phyloP scores from a whole-genome alignment of 106 monocot genomes.

The Phalaenopsis aphrodite region DNA sequence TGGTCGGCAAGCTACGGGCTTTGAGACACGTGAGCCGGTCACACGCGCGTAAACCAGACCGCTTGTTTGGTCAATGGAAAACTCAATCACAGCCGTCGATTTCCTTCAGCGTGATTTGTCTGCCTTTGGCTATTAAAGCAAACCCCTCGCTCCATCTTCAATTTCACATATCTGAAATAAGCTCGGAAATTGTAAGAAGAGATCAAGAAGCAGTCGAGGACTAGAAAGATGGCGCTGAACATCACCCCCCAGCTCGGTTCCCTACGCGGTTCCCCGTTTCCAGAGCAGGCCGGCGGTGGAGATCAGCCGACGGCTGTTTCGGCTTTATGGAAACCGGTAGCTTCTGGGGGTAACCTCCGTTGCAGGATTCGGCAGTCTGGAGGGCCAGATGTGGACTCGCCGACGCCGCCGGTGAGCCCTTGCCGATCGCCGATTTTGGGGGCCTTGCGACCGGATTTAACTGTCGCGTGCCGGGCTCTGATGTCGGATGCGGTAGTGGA shows the following conservation, averaged over 20 bases:
- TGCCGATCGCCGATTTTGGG: conserved; percentile 20
- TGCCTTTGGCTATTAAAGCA: not conserved
- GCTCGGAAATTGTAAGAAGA: not conserved
- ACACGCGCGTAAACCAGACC: not conserved
- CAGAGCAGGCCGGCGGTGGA: not conserved
- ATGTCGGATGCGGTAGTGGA: conserved; percentile 9
- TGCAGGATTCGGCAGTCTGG: conserved; percentile 26
- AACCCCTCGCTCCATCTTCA: not conserved
- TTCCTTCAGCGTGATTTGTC: not conserved
- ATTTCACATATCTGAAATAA: not conserved
- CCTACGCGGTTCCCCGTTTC: conserved; percentile 13
- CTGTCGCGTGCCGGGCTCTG: conserved; percentile 41
- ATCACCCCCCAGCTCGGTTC: conserved; percentile 36
- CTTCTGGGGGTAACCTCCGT: conserved; percentile 17
- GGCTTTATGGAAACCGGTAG: conserved; percentile 16
- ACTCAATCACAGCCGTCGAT: not conserved
- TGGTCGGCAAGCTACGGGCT: not conserved
- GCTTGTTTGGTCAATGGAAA: not conserved
- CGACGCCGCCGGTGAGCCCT: conserved; percentile 40
- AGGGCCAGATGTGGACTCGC: conserved; percentile 19
- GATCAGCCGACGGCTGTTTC: not conserved
- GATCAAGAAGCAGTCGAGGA: not conserved
- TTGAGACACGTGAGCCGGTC: not conserved
- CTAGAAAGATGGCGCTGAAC: conserved; percentile 28
- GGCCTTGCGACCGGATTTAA: conserved; percentile 9